Conservation (phyloP, 352 stramenopile species). For the Plasmopara muralis region DNA sequence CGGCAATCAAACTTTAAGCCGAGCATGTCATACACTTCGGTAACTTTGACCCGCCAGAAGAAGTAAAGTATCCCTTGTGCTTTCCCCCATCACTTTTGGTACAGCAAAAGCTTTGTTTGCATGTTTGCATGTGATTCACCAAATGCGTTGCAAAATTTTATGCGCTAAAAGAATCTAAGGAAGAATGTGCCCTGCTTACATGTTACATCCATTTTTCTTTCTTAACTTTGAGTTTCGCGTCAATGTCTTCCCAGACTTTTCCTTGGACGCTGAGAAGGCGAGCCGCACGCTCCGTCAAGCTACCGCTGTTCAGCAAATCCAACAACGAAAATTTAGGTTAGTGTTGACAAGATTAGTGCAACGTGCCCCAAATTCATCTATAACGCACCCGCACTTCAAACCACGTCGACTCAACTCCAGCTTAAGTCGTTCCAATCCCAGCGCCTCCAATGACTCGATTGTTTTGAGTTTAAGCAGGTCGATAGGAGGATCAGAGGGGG, state of each 20-base stretch:
- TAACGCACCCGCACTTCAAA: conserved; percentile 93
- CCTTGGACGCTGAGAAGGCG: conserved; percentile 91
- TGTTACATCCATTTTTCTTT: conserved; percentile 15
- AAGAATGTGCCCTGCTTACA: background rate
- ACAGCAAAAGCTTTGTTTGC: too few species aligned
- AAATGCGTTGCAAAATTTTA: background rate
- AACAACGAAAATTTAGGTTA: conserved; percentile 6
- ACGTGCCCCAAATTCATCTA: background rate
- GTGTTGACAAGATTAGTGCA: background rate
- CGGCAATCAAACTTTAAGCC: conserved; percentile 60
- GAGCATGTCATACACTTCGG: conserved; percentile 72
- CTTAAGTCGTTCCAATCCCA: conserved; percentile 91
- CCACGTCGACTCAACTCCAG: conserved; percentile 84
- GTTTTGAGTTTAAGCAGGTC: conserved; percentile 54
- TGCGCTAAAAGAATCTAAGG: too few species aligned
- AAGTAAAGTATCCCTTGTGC: conserved; percentile 24
- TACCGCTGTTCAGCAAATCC: conserved; percentile 56
- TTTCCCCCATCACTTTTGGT: too few species aligned
- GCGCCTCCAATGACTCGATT: conserved; percentile 61
- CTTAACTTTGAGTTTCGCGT: conserved; percentile 65
- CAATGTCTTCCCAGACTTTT: conserved; percentile 87
- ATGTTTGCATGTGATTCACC: too few species aligned
- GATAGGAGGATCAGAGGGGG: conserved; percentile 18
- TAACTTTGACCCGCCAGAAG: conserved; percentile 55
- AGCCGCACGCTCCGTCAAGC: conserved; percentile 82